Percentiles rank a stretch among this genome's conserved stretches.
phyloP scores from a whole-genome alignment of 805 yeast species.

The Starmerella vaccinii region DNA sequence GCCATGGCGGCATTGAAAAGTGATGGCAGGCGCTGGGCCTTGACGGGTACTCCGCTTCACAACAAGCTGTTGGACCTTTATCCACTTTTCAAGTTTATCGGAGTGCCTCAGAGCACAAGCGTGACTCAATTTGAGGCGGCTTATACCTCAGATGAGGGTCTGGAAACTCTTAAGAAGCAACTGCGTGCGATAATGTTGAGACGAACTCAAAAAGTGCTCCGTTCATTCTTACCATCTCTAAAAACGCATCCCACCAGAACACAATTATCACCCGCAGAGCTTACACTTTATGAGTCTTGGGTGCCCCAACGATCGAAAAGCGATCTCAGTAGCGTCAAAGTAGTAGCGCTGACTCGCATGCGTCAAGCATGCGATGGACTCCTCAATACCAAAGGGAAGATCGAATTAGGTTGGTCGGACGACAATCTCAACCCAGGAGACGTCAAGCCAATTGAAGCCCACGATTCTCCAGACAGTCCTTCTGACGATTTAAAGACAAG shows the following conservation, averaged over 20 bases:
- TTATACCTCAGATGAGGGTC: slow-evolving; percentile 8
- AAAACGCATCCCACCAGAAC: neutral
- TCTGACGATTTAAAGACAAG: neutral
- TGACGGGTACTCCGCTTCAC: slow-evolving; percentile 60
- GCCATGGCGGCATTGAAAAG: slow-evolving; percentile 39
- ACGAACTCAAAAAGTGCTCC: slow-evolving; percentile 37
- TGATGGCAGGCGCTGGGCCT: slow-evolving; percentile 41
- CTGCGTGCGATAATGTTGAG: slow-evolving; percentile 37
- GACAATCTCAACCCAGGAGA: neutral
- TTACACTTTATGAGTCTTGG: neutral
- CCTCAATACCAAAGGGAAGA: neutral
- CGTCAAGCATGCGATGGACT: slow-evolving; percentile 21
- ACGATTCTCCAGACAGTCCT: neutral
- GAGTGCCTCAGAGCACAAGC: slow-evolving; percentile 11
- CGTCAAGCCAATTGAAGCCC: neutral
- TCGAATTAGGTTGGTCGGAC: neutral
- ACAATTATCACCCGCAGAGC: neutral
- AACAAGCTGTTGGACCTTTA: slow-evolving; percentile 45
- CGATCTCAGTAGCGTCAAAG: neutral
- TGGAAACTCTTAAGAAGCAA: slow-evolving; percentile 26
- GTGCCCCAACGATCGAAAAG: neutral
- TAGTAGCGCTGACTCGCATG: slow-evolving; percentile 13
- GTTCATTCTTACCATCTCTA: slow-evolving; percentile 18
- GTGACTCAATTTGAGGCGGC: neutral
- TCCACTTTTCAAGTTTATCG: slow-evolving; percentile 39